Evolutionary conservation across 306 rosid species (phyloP).

Genomic region (Quercus cerris): DNA sequence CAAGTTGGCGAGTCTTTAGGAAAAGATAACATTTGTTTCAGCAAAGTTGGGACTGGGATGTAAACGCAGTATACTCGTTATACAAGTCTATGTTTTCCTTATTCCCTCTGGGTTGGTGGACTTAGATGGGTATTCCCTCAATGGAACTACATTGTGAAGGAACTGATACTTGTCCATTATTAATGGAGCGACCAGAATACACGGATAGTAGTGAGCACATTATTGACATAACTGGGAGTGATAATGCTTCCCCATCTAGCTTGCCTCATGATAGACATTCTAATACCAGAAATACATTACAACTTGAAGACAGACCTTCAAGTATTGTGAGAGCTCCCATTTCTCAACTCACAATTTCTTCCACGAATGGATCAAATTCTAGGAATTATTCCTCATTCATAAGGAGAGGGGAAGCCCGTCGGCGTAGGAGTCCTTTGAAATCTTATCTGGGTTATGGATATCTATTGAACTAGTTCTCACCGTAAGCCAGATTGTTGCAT

Average conservation of each 20-base stretch:
- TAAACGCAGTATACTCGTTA: constrained; percentile 16
- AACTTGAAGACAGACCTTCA: constrained; percentile 51
- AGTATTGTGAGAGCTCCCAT: constrained; percentile 29
- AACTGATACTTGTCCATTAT: constrained; percentile 29
- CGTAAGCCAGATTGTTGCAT: constrained; percentile 78
- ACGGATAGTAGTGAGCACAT: constrained; percentile 39
- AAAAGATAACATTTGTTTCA: constrained; percentile 19
- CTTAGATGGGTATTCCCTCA: constrained; percentile 59
- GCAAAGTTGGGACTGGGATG: constrained; percentile 17
- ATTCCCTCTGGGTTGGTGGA: constrained; percentile 34
- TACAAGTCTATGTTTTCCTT: constrained; percentile 36
- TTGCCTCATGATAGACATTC: constrained; percentile 48
- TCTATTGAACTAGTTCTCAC: constrained; percentile 81
- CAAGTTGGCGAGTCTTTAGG: constrained; percentile 1
- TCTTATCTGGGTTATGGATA: constrained; percentile 91
- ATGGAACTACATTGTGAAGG: constrained; percentile 46
- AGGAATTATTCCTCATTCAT: constrained; percentile 53
- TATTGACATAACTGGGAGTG: constrained; percentile 53
- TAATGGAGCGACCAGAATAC: constrained; percentile 65
- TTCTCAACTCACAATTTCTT: constrained; percentile 38
- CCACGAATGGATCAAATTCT: constrained; percentile 53
- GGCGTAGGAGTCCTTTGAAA: constrained; percentile 83
- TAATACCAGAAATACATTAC: constrained; percentile 34
- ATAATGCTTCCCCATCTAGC: constrained; percentile 50
- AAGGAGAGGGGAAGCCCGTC: constrained; percentile 74